phyloP scores from a whole-genome alignment of 148 eudicot species.

The Rhododendron williamsianum region DNA sequence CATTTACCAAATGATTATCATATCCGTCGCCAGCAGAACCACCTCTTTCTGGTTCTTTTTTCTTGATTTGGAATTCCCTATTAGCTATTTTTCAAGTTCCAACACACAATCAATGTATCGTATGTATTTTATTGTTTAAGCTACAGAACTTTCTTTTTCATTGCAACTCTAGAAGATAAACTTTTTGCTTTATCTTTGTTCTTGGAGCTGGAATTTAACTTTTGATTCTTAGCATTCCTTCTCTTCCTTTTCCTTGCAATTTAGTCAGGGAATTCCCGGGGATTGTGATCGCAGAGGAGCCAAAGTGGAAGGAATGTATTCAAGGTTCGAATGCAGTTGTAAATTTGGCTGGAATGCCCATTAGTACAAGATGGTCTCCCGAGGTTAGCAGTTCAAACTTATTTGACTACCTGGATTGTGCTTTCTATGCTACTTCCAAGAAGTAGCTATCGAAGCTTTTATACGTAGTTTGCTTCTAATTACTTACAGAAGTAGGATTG shows the following conservation, averaged over 20 bases:
- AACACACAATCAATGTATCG: background rate
- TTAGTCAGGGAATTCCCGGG: constrained; percentile 81
- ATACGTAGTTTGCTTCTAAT: background rate
- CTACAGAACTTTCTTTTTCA: background rate
- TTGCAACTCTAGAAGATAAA: background rate
- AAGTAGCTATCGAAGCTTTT: background rate
- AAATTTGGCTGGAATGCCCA: constrained; percentile 90
- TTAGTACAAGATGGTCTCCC: constrained; percentile 98
- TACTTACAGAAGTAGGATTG: background rate
- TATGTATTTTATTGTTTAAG: background rate
- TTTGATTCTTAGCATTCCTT: background rate
- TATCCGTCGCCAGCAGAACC: background rate
- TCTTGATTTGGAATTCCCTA: background rate
- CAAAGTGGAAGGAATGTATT: constrained; percentile 81
- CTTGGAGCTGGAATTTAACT: background rate
- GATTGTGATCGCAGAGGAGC: constrained; percentile 77
- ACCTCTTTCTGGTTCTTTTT: background rate
- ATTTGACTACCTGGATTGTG: background rate
- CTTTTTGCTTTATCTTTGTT: background rate
- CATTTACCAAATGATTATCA: background rate
- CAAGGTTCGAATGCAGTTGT: constrained; percentile 90
- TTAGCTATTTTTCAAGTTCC: background rate
- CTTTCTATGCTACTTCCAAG: background rate
- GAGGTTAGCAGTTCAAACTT: constrained; percentile 47
- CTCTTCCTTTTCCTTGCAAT: constrained; percentile 11